Percentiles rank a stretch among this genome's conserved stretches.
Conservation (phyloP, 306 rosid genomes). For the Cajanus cajan region DNA sequence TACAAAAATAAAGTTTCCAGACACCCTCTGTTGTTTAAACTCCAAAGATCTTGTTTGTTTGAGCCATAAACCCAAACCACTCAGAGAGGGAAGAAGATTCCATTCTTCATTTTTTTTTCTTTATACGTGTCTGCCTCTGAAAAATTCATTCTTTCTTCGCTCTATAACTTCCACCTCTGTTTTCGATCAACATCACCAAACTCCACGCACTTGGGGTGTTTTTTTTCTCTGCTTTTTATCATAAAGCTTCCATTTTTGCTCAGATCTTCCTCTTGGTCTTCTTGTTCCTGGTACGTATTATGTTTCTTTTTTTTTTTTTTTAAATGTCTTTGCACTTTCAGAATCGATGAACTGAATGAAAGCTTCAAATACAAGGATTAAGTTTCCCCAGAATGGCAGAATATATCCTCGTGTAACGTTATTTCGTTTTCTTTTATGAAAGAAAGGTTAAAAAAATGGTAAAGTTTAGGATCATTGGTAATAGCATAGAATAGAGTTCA, state of each 20-base stretch:
- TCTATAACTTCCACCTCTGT: background rate
- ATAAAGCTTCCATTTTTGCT: constrained; percentile 2
- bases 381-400: background rate
- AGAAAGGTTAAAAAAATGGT: background rate
- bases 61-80: constrained; percentile 22
- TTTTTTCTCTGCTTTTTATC: constrained; percentile 26
- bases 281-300: constrained; percentile 39
- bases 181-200: background rate
- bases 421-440: background rate
- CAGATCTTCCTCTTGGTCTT: constrained; percentile 61
- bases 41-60: constrained; percentile 31
- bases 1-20: background rate
- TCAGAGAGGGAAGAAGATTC: background rate
- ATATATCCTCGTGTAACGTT: background rate
- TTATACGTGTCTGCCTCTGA: background rate
- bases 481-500: background rate
- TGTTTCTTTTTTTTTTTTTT: background rate
- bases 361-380: background rate
- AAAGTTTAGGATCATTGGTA: background rate
- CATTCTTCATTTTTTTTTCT: background rate
- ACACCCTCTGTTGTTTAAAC: background rate
- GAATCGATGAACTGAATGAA: background rate
- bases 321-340: background rate
- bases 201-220: constrained; percentile 8
- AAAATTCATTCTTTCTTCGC: constrained; percentile 15